Conservation (phyloP, 441 rosid genomes). For the Adansonia rubrostipa region DNA sequence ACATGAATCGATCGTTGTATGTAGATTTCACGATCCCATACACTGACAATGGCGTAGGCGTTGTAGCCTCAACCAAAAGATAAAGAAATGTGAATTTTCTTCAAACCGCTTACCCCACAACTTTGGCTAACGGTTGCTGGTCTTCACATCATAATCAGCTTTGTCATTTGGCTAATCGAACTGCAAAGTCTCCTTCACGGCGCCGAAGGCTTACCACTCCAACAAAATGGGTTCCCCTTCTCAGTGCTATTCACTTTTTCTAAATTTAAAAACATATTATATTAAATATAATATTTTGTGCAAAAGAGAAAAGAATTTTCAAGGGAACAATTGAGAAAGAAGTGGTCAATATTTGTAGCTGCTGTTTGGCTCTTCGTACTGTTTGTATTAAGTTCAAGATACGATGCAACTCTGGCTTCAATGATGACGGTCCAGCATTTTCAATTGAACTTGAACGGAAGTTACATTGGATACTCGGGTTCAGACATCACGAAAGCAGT, state of each 20-base stretch:
- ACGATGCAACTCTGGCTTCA: conserved; percentile 54
- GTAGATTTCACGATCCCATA: conserved; percentile 52
- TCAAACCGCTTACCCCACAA: conserved; percentile 41
- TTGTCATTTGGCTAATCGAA: conserved; percentile 51
- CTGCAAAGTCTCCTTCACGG: conserved; percentile 4
- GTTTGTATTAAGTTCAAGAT: conserved; percentile 47
- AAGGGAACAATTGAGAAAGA: conserved; percentile 47
- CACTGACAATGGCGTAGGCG: conserved; percentile 45
- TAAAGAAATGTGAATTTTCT: conserved; percentile 48
- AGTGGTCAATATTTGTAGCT: conserved; percentile 47
- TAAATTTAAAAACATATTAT: neutral
- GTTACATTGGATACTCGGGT: conserved; percentile 22
- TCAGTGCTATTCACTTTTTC: neutral
- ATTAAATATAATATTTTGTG: no score
- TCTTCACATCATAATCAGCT: conserved; percentile 42
- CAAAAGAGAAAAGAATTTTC: neutral
- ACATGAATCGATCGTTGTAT: conserved; percentile 32
- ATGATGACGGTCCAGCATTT: conserved; percentile 44
- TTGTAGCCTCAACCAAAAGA: conserved; percentile 35
- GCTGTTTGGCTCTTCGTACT: conserved; percentile 45
- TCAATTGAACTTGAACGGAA: neutral
- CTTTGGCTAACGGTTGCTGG: conserved; percentile 46
- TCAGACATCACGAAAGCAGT: neutral
- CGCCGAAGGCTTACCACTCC: neutral
- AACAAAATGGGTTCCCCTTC: neutral